phyloP scores from a whole-genome alignment of 2,329 filamentous ascomycete species.

The Rhynchosporium agropyri region DNA sequence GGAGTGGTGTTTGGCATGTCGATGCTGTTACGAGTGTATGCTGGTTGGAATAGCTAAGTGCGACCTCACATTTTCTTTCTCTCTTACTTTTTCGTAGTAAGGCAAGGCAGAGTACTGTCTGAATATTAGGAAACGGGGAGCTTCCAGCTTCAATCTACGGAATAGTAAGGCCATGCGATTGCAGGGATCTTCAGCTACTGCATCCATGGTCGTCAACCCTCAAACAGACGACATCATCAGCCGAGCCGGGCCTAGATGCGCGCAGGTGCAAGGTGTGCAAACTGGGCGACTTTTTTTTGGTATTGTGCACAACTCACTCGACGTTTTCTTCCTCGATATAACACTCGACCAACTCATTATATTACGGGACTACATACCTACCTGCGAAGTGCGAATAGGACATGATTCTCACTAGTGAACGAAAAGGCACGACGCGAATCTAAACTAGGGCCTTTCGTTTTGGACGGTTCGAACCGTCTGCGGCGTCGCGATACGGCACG shows the following conservation, averaged over 20 bases:
- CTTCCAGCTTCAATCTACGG: not conserved
- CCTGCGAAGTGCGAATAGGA: no score
- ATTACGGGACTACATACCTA: not conserved
- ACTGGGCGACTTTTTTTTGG: no score
- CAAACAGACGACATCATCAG: conserved; percentile 20
- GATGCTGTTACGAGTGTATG: not conserved
- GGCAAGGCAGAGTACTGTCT: no score
- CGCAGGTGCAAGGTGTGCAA: no score
- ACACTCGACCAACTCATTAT: not conserved
- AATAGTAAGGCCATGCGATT: conserved; percentile 16
- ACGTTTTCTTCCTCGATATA: not conserved
- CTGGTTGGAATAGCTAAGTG: not conserved
- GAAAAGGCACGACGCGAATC: conserved; percentile 1
- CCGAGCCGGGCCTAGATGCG: conserved; percentile 5
- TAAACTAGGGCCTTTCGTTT: not conserved
- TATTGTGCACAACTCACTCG: no score
- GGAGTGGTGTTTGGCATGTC: conserved; percentile 35
- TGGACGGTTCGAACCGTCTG: not conserved
- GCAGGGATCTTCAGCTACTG: conserved; percentile 14
- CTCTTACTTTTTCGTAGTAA: not conserved
- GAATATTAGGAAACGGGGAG: not conserved
- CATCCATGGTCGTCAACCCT: not conserved
- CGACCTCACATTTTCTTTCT: conserved; percentile 4
- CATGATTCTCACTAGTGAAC: no score
- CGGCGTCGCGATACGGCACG: not conserved